Base-by-base conservation (phyloP, 768 basidiomycete species). In the Suillus tomentosus region DNA sequence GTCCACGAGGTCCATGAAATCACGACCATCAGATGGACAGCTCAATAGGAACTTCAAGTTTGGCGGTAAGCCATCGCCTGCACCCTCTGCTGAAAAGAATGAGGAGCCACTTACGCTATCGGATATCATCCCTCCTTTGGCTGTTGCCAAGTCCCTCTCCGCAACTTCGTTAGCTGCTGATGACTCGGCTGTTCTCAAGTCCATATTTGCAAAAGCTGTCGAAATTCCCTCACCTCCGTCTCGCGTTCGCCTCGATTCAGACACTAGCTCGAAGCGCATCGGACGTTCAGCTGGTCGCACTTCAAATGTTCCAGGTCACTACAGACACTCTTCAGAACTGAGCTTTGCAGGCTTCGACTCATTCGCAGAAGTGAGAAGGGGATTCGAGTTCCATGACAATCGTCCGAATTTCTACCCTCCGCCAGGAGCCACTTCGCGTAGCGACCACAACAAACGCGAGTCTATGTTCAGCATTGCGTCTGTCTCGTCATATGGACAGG, bases 281-380 rank as follows among this genome's bases (percentile, higher is more conserved):
- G 67, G 71, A n/a, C 67, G 78, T 64, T 63, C 74, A 40, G 51
- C 62, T 2, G 50, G 62, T 4, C 66, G 69, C n/a, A 51, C 61
- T 54, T 70, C 77, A 22, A 57, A 62, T 4, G 6, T 69, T 60
- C 22, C 63, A 24, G 51, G 70, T 45, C 81, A 81, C 50, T 72
- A 77, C 2, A 76, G 80, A 37, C 71, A 71, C 22, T 66, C 72
- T 3, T 91, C 90, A 0, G 84, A 76, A 3, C 71, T 84, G 59
- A 92, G 90, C 72, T 93, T 94, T 68, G 80, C 77, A 5, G 91
- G 91, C 0, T 81, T 92, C 17, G 86, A 88, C 54, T 88, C 89
- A 0, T 94, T 92, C 67, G 87, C 88, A 22, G 91, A 92, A 70
- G 84, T 92, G n/a, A 79, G 91, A 37, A 83, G 90, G 58, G 90